Base-by-base conservation (phyloP, 164 flowering plant genomes). In the Litsea cubeba region DNA sequence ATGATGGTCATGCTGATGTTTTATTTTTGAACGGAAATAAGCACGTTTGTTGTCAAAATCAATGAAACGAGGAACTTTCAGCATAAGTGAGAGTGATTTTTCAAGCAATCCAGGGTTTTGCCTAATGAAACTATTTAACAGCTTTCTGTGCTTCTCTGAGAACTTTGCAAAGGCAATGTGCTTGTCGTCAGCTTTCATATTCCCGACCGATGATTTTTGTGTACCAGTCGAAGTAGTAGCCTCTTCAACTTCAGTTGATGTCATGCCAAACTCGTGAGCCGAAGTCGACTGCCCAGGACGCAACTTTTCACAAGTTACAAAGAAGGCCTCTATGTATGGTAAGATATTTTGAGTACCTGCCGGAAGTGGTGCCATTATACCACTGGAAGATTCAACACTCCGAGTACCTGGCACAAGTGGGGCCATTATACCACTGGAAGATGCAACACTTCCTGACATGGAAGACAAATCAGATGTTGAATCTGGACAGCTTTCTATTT, bases 41-140 rank as follows among this genome's bases (percentile, higher is more conserved):
- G 97, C 77, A 18, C 97, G 88, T 64, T 93, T 95, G 74, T 95
- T 95, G 74, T 95, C 99, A 80, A 95, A 95, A 80, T 95, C 99
- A 78, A 95, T 88, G 74, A 76, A 92, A 17, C 98, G 90, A 0
- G 99, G 98, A 65, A 92, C 97, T 82, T 89, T 91, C 78, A 95
- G 76, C 98, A 95, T 89, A 28, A 93, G 90, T 32, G 98, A 93
- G 78, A 95, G 91, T 0, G 98, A 93, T 81, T 95, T 95, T 81
- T 95, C 98, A 23, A 95, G 97, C 85, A 95, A 83, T 28, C 97
- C 97, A 65, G 99, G 96, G 78, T 95, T 95, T 74, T 95, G 98
- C 51, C 98, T 83, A 58, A 93, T 87, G 74, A 95, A 95, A 72
- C 98, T 90, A 90, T 95, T 95, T 50, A 95, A 81, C 69, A 95